Conservation (phyloP, 75 land plant genomes). For the Pinus taeda region DNA sequence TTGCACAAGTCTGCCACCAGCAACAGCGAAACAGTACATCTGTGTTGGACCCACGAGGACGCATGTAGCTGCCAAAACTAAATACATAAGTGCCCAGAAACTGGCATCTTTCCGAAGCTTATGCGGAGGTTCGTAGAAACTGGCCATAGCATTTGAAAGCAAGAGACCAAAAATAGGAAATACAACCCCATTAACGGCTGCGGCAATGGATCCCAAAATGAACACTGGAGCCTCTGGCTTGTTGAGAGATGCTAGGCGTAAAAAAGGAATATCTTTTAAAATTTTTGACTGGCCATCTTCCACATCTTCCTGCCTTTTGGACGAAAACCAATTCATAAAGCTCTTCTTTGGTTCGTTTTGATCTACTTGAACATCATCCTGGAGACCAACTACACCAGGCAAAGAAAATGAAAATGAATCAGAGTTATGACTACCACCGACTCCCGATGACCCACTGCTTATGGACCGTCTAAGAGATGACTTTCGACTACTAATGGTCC, state of each 20-base stretch:
- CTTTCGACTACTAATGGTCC: not conserved
- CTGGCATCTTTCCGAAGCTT: constrained; percentile 36
- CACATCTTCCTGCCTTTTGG: too few species aligned
- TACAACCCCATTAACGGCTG: constrained; percentile 45
- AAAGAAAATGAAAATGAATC: too few species aligned
- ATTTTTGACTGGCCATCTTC: not conserved
- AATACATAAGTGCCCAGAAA: constrained; percentile 56
- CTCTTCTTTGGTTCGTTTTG: too few species aligned
- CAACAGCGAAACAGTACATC: constrained; percentile 34
- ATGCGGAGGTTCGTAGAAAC: constrained; percentile 29
- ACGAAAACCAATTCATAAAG: too few species aligned
- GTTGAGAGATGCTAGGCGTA: constrained; percentile 56
- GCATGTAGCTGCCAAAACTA: constrained; percentile 20
- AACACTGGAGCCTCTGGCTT: constrained; percentile 57
- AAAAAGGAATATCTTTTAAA: constrained; percentile 28
- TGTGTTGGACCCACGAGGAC: constrained; percentile 21
- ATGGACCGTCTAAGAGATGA: too few species aligned
- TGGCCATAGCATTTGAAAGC: constrained; percentile 32
- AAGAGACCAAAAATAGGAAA: constrained; percentile 63
- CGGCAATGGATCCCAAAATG: constrained; percentile 48
- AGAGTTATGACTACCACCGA: constrained; percentile 12
- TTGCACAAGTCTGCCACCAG: constrained; percentile 17
- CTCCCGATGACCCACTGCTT: constrained; percentile 12
- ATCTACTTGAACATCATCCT: not conserved
- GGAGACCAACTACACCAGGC: constrained; percentile 12